A percentile compares a stretch with the other conserved stretches of the same genome.
These are phyloP conservation scores for Borealophlyctis nickersoniae DNA, from an alignment of 192 early-diverging fungal species.

Conservation along the genomic window DNA sequence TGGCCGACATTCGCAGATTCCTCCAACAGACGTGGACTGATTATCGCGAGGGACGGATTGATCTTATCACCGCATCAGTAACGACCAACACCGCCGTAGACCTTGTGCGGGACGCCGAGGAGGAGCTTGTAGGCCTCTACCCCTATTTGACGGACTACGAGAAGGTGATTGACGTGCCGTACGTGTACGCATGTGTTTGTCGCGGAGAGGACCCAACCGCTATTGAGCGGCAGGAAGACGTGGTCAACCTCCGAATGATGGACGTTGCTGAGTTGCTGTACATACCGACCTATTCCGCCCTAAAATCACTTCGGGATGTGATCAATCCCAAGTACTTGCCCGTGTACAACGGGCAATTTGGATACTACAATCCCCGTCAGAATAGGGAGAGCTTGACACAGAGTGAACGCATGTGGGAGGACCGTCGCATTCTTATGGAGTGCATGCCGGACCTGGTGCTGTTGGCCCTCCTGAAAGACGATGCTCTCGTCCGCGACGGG, in stretches of 20 bases:
- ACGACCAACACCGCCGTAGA: slow-evolving; percentile 17
- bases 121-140: neutral
- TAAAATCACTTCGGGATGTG: neutral
- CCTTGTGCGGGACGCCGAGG: slow-evolving; percentile 5
- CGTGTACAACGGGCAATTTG: slow-evolving; percentile 15
- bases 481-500: neutral
- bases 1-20: slow-evolving; percentile 8
- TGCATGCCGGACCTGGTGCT: slow-evolving; percentile 12
- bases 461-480: neutral
- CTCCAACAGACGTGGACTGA: slow-evolving; percentile 9
- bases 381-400: neutral
- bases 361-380: slow-evolving; percentile 3
- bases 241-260: neutral
- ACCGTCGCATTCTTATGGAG: slow-evolving; percentile 7
- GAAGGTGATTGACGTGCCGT: neutral
- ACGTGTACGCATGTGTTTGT: neutral
- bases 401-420: neutral
- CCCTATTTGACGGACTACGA: slow-evolving; percentile 1
- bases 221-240: neutral
- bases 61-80: slow-evolving; percentile 17
- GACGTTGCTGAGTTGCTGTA: neutral
- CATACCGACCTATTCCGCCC: neutral
- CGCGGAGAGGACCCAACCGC: neutral
- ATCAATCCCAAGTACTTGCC: slow-evolving; percentile 4
- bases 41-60: neutral